A percentile compares a stretch with the other conserved stretches of the same genome.
phyloP scores from a whole-genome alignment of 345 rosid species.

The Brassica incana region DNA sequence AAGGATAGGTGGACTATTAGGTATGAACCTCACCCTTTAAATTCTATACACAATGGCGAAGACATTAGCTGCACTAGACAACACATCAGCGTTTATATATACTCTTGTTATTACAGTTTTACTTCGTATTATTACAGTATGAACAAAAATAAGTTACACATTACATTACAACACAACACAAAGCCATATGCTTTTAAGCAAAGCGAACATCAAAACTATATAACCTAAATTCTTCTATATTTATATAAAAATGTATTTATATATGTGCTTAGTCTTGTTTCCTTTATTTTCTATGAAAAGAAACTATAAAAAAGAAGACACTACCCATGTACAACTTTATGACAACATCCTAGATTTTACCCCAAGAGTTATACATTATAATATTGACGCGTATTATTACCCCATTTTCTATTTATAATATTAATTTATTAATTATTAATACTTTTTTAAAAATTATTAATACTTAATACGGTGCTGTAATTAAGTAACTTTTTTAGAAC shows the following conservation, averaged over 20 bases:
- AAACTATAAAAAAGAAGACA: neutral
- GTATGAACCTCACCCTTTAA: neutral
- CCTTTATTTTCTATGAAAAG: conserved; percentile 11
- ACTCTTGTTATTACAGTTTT: neutral
- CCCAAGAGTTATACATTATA: conserved; percentile 8
- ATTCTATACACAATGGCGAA: neutral
- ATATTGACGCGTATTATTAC: conserved; percentile 7
- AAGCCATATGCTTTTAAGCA: neutral
- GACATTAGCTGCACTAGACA: neutral
- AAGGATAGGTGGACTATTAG: neutral
- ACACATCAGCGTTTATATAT: neutral
- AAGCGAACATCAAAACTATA: conserved; percentile 27
- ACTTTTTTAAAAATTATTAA: neutral
- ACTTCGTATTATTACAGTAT: conserved; percentile 19
- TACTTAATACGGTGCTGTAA: neutral
- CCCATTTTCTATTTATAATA: conserved; percentile 2
- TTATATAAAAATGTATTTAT: conserved; percentile 22
- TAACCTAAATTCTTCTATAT: conserved; percentile 15
- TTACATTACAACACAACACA: conserved; percentile 9
- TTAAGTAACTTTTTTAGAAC: conserved; percentile 29
- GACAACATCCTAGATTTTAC: conserved; percentile 38
- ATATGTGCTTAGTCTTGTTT: conserved; percentile 23
- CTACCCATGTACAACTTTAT: conserved; percentile 36
- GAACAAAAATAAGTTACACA: conserved; percentile 34
- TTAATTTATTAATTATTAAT: neutral